Evolutionary conservation across 768 basidiomycete species (phyloP), one percentile per base, ranked within the genome.

Genomic region (Lenzites betulinus): DNA sequence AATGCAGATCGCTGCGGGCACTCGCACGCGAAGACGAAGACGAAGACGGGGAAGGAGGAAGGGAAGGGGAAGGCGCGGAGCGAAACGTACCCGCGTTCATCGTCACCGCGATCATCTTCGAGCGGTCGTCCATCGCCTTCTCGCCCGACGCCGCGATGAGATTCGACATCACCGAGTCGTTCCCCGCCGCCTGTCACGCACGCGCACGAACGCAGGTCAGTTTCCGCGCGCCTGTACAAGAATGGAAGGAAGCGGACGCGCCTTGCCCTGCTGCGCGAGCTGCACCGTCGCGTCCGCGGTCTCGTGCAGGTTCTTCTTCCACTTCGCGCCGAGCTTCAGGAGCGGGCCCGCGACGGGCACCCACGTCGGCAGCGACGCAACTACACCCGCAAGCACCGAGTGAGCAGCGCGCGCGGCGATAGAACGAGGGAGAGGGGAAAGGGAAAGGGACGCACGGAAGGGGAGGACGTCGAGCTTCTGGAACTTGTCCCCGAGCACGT

Each of bases 31-130:
- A n/a, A n/a, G n/a, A n/a, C n/a, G n/a, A n/a, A n/a, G n/a, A n/a
- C n/a, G n/a, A n/a, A n/a, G n/a, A n/a, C n/a, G n/a, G n/a, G n/a
- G n/a, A n/a, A n/a, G n/a, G n/a, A n/a, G n/a, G n/a, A n/a, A n/a
- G n/a, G n/a, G n/a, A n/a, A n/a, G n/a, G n/a, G n/a, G n/a, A n/a
- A n/a, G n/a, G n/a, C n/a, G n/a, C n/a, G n/a, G n/a, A n/a, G n/a
- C n/a, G n/a, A n/a, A n/a, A 42, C 52, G 58, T 5, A 63, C 62
- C 63, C 30, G 64, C 64, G 53, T 58, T 61, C 64, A 65, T 65
- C 52, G 64, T 65, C 16, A 62, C 64, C 25, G 64, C 64, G 56
- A 65, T 61, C 59, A 65, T 61, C 55, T 58, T 65, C 36, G 56
- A 46, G 22, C 53, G 56, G 9, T 65, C 59, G 42, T 60, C 64